Conservation (phyloP, 2,329 filamentous ascomycete genomes). For the Lachnellula occidentalis region DNA sequence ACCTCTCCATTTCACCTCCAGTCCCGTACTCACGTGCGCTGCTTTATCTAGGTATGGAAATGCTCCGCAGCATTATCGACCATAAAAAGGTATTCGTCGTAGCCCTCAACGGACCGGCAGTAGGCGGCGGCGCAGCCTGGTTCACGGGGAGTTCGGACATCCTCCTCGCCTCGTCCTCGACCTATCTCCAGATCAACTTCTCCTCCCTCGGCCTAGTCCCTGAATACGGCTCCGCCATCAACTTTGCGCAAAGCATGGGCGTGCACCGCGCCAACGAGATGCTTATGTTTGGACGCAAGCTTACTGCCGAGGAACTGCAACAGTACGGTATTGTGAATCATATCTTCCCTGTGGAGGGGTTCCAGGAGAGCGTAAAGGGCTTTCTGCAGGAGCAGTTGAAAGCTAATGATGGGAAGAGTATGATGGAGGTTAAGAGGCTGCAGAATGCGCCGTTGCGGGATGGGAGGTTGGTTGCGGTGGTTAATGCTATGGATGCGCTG, state of each 20-base stretch:
- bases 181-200: conserved; percentile 45
- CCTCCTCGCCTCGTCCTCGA: conserved; percentile 38
- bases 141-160: conserved; percentile 45
- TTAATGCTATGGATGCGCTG: conserved; percentile 43
- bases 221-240: conserved; percentile 42
- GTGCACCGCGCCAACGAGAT: conserved; percentile 47
- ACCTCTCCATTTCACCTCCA: not conserved
- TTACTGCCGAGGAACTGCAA: conserved; percentile 38
- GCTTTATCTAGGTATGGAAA: conserved; percentile 25
- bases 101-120: conserved; percentile 44
- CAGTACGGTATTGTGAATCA: conserved; percentile 41
- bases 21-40: too few species aligned
- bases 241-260: conserved; percentile 42
- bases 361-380: conserved; percentile 36
- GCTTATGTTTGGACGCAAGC: conserved; percentile 45
- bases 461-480: conserved; percentile 40
- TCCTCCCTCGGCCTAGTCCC: conserved; percentile 43
- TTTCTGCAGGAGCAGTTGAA: conserved; percentile 40
- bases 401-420: conserved; percentile 44
- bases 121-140: conserved; percentile 46
- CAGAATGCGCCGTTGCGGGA: conserved; percentile 41
- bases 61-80: conserved; percentile 43
- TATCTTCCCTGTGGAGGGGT: conserved; percentile 37
- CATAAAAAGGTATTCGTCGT: conserved; percentile 46
- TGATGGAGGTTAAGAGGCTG: conserved; percentile 47